These are phyloP conservation scores for Haematococcus sp. DNA, from an alignment of 139 green algal species.

Conservation along the genomic window DNA sequence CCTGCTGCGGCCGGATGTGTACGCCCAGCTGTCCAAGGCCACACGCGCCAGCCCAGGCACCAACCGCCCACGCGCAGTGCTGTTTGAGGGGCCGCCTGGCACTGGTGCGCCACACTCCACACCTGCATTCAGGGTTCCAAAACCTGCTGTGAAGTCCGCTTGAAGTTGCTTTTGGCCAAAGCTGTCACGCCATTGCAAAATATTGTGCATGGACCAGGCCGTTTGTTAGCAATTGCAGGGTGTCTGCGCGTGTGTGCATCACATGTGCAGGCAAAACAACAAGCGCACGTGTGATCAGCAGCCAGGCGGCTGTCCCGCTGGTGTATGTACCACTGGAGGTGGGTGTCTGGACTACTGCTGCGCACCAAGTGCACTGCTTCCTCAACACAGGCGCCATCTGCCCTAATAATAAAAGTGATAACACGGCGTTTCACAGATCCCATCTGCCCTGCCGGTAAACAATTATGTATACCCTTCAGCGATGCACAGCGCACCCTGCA, in stretches of 20 bases:
- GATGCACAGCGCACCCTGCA: no score
- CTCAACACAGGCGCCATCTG: no score
- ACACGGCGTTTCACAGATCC: no score
- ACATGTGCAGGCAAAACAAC: constrained; percentile 87
- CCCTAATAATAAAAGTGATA: no score
- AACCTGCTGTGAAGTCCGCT: no score
- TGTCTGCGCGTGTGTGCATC: not conserved
- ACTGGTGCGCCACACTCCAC: constrained; percentile 47
- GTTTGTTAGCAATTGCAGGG: not conserved
- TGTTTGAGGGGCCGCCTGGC: constrained; percentile 87
- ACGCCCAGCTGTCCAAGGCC: constrained; percentile 47
- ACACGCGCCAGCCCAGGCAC: constrained; percentile 54
- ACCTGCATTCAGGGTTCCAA: no score
- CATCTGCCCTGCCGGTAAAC: no score
- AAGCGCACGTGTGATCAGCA: constrained; percentile 70
- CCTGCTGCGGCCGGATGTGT: constrained; percentile 82
- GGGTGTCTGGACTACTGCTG: constrained; percentile 60
- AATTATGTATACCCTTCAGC: no score
- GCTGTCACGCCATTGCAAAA: no score
- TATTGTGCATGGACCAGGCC: no score
- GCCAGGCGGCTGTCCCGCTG: constrained; percentile 69
- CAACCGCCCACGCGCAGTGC: constrained; percentile 75
- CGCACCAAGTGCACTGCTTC: constrained; percentile 55
- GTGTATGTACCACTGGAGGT: constrained; percentile 94
- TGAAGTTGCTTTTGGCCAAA: no score